These are phyloP conservation scores for Mollisiaceae sp. DNA, from an alignment of 2,329 filamentous ascomycete genomes.

Conservation along the genomic window DNA sequence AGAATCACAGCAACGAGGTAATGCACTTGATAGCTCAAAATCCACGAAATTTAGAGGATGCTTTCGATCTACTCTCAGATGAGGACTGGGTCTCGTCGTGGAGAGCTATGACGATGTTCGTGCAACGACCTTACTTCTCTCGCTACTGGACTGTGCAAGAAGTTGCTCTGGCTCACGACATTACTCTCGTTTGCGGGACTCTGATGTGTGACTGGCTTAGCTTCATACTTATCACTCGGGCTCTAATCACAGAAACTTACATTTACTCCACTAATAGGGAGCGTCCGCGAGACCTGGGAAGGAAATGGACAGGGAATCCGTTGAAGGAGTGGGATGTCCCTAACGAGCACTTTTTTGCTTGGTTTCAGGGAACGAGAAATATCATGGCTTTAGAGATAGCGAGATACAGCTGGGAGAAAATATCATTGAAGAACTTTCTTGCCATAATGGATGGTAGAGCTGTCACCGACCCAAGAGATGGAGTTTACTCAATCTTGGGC, in stretches of 20 bases:
- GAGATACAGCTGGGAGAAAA: neutral
- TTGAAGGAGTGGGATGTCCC: neutral
- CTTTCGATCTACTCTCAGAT: neutral
- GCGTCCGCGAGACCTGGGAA: neutral
- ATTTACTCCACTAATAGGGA: neutral
- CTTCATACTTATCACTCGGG: neutral
- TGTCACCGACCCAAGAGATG: neutral
- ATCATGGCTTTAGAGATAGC: neutral
- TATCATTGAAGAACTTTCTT: neutral
- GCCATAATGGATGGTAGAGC: neutral
- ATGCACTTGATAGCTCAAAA: neutral
- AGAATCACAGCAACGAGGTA: neutral
- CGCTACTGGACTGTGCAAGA: slow-evolving; percentile 3
- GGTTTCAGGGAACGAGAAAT: neutral
- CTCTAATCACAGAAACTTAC: neutral
- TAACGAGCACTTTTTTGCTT: neutral
- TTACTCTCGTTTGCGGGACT: neutral
- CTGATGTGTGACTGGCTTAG: neutral
- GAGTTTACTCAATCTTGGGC: neutral
- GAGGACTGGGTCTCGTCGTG: neutral
- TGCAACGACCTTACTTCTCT: slow-evolving; percentile 1
- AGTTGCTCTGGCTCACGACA: neutral
- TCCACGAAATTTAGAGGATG: neutral
- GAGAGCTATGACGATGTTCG: neutral
- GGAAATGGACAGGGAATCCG: neutral